phyloP scores from a whole-genome alignment of 176 grass and related monocot species.

The Ensete ventricosum region DNA sequence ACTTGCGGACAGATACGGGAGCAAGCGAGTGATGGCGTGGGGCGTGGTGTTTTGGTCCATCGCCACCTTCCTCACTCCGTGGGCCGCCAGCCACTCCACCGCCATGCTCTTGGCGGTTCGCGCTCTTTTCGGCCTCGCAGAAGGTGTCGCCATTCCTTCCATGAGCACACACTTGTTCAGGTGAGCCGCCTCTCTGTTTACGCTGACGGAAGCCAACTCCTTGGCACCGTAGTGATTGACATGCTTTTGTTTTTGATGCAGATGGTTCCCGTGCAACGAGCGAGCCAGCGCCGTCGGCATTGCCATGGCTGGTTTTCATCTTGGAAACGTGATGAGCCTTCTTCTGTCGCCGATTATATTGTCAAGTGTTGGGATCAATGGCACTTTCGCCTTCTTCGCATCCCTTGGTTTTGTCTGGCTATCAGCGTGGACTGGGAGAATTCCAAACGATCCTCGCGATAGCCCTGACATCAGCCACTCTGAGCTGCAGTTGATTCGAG shows the following conservation, averaged over 20 bases:
- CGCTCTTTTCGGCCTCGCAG: slow-evolving; percentile 71
- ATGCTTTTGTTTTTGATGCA: slow-evolving; percentile 23
- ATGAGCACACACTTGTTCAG: slow-evolving; percentile 92
- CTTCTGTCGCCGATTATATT: slow-evolving; percentile 66
- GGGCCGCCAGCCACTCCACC: slow-evolving; percentile 61
- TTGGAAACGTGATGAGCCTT: slow-evolving; percentile 96
- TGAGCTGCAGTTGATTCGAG: slow-evolving; percentile 66
- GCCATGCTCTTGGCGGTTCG: slow-evolving; percentile 61
- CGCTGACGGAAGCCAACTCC: no score
- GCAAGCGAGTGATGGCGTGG: slow-evolving; percentile 82
- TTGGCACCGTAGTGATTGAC: background rate
- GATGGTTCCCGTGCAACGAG: slow-evolving; percentile 92
- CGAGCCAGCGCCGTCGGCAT: slow-evolving; percentile 77
- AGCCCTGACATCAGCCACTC: slow-evolving; percentile 64
- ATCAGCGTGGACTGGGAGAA: slow-evolving; percentile 45
- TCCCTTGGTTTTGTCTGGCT: slow-evolving; percentile 76
- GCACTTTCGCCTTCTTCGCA: slow-evolving; percentile 71
- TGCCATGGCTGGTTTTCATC: slow-evolving; percentile 95
- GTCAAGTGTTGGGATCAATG: slow-evolving; percentile 53
- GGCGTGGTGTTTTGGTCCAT: slow-evolving; percentile 80
- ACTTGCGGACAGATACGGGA: slow-evolving; percentile 77
- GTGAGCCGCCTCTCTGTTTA: slow-evolving; percentile 24
- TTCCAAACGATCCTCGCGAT: slow-evolving; percentile 71
- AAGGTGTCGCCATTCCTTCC: slow-evolving; percentile 91
- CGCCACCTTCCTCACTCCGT: slow-evolving; percentile 92